Percentiles rank a stretch among this genome's conserved stretches.
phyloP scores from a whole-genome alignment of 2,329 filamentous ascomycete genomes.

The Gnomoniopsis sp. region DNA sequence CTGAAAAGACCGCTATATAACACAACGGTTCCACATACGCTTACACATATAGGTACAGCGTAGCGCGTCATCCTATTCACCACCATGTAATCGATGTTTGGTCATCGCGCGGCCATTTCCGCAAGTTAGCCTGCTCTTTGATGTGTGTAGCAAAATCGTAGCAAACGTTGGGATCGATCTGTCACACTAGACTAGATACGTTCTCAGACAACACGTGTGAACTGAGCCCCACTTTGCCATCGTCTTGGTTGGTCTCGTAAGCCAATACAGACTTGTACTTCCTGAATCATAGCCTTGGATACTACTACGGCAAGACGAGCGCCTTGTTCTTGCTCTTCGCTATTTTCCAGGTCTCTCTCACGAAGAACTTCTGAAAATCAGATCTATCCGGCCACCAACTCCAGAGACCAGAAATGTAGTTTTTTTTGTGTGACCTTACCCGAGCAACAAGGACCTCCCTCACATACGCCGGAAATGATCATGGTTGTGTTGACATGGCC shows the following conservation, averaged over 20 bases:
- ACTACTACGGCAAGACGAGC: neutral
- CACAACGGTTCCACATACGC: neutral
- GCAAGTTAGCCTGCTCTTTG: constrained; percentile 1
- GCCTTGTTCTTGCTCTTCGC: constrained; percentile 10
- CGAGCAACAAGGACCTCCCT: neutral
- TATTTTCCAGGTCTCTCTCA: constrained; percentile 1
- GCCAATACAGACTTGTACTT: neutral
- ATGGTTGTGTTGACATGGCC: neutral
- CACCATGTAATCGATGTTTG: neutral
- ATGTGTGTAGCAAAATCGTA: constrained; percentile 11
- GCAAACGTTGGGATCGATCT: constrained; percentile 6
- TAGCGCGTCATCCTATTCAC: neutral
- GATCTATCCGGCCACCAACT: constrained; percentile 18
- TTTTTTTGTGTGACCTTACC: constrained; percentile 11
- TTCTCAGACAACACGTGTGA: neutral
- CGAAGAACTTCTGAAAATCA: constrained; percentile 2
- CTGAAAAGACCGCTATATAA: too few species aligned
- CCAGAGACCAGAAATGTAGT: constrained; percentile 10
- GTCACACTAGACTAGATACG: constrained; percentile 6
- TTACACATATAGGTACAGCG: neutral
- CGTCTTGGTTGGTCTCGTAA: neutral
- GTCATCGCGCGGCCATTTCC: neutral
- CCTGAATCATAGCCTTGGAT: neutral
- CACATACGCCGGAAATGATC: constrained; percentile 13
- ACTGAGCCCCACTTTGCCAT: neutral